Conservation (phyloP, 768 basidiomycete species). For the Lyophyllum decastes region DNA sequence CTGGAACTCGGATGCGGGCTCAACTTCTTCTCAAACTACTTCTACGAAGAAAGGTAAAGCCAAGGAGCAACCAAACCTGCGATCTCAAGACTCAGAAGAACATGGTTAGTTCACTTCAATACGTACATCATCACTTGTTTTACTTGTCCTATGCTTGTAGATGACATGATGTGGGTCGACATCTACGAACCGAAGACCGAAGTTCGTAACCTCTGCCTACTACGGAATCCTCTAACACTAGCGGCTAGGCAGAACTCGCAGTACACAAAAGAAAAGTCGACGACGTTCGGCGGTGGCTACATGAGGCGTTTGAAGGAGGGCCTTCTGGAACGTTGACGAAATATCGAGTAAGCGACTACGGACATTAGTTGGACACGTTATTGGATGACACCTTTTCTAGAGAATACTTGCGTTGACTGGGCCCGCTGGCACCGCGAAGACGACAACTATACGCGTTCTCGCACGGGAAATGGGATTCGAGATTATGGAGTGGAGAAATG, state of each 20-base stretch:
- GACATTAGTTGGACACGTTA: neutral
- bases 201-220: constrained; percentile 30
- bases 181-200: constrained; percentile 62
- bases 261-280: constrained; percentile 81
- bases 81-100: neutral
- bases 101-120: constrained; percentile 7
- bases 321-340: constrained; percentile 63
- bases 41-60: constrained; percentile 28
- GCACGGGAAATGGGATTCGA: constrained; percentile 75
- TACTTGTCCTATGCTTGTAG: constrained; percentile 18
- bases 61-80: constrained; percentile 9
- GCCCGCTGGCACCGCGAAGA: constrained; percentile 90
- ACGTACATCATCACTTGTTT: neutral
- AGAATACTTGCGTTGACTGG: constrained; percentile 85
- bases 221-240: neutral
- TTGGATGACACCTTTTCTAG: constrained; percentile 36
- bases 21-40: constrained; percentile 5
- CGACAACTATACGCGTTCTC: constrained; percentile 78
- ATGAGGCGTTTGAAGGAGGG: constrained; percentile 71
- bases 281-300: constrained; percentile 74
- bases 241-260: constrained; percentile 64
- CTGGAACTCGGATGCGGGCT: neutral
- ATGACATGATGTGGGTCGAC: constrained; percentile 60
- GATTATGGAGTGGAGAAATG: constrained; percentile 84
- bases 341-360: constrained; percentile 63